Evolutionary conservation across 2,329 filamentous ascomycete species (phyloP).

Genomic region (Alternaria angustiovoidea): DNA sequence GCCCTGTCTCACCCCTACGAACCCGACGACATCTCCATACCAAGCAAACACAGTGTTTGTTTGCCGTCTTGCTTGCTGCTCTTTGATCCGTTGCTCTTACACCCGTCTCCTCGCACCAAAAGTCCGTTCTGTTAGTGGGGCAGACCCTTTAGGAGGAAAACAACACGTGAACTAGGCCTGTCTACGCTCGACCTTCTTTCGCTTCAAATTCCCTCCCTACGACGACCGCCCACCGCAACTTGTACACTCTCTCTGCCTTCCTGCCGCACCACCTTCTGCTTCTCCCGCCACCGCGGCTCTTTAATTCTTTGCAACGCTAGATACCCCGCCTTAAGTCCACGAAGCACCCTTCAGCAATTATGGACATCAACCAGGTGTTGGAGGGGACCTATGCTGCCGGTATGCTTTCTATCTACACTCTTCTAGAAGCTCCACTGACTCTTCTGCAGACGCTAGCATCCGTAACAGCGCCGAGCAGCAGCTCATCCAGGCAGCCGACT

Average conservation of each 20-base stretch:
- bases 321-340: conserved; percentile 35
- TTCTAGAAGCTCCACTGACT: conserved; percentile 46
- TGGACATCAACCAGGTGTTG: conserved; percentile 98
- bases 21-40: neutral
- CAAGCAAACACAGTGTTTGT: conserved; percentile 7
- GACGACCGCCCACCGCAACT: conserved; percentile 45
- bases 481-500: conserved; percentile 88
- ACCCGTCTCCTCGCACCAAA: conserved; percentile 21
- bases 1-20: neutral
- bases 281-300: conserved; percentile 30
- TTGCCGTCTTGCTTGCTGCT: conserved; percentile 21
- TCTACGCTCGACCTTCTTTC: conserved; percentile 47
- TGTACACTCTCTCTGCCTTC: conserved; percentile 24
- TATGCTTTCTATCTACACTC: conserved; percentile 58
- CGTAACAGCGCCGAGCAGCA: conserved; percentile 94
- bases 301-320: conserved; percentile 22
- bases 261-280: conserved; percentile 29
- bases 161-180: conserved; percentile 51
- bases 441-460: conserved; percentile 78
- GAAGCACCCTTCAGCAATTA: conserved; percentile 62
- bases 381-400: conserved; percentile 94
- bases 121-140: conserved; percentile 38
- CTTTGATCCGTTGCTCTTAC: conserved; percentile 17
- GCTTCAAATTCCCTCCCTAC: conserved; percentile 50
- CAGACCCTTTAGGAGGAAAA: conserved; percentile 39